Percentiles rank a stretch among this genome's conserved stretches.
These are phyloP conservation scores for Capsicum baccatum DNA, from an alignment of 257 asterid species.

Conservation along the genomic window DNA sequence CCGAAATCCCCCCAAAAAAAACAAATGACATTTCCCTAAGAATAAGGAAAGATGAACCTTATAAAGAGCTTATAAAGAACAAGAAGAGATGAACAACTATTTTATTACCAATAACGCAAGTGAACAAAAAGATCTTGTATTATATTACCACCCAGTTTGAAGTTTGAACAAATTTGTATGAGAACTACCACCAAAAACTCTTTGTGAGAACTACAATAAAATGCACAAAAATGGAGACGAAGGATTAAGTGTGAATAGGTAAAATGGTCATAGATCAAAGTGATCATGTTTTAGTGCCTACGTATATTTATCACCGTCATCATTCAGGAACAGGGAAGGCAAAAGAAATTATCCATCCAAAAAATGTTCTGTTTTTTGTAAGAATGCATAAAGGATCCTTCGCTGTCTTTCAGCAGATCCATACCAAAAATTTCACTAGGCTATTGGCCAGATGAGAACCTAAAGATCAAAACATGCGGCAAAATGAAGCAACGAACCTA, in stretches of 20 bases:
- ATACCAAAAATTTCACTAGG: not conserved
- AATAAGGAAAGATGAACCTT: not conserved
- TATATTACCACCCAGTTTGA: not conserved
- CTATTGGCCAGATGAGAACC: constrained; percentile 4
- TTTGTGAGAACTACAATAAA: not conserved
- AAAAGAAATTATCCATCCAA: not conserved
- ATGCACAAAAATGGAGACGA: not conserved
- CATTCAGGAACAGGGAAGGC: constrained; percentile 18
- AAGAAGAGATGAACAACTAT: not conserved
- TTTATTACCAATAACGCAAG: not conserved
- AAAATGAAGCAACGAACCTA: constrained; percentile 18
- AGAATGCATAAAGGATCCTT: constrained; percentile 3
- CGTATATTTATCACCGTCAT: not conserved
- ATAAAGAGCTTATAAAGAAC: not conserved
- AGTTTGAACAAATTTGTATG: not conserved
- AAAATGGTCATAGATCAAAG: constrained; percentile 17
- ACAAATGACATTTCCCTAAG: not conserved
- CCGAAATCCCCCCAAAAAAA: not conserved
- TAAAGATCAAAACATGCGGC: not conserved
- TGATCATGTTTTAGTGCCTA: not conserved
- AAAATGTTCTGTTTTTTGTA: not conserved
- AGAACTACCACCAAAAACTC: constrained; percentile 22
- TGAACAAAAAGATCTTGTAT: not conserved
- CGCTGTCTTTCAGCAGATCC: not conserved
- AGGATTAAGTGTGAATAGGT: not conserved